phyloP scores from a whole-genome alignment of 352 stramenopile species.

The Phytophthora podocarpi region DNA sequence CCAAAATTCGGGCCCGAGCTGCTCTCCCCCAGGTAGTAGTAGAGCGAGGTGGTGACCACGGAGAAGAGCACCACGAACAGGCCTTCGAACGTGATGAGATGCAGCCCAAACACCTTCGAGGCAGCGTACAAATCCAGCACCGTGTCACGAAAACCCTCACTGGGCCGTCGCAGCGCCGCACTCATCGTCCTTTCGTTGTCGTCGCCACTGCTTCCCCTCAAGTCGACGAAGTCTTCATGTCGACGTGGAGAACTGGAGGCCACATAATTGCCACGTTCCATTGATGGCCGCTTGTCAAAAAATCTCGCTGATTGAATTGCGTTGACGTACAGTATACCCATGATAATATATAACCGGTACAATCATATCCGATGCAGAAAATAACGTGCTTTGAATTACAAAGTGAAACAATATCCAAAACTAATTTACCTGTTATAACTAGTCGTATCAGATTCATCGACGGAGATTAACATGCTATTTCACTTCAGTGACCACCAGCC shows the following conservation, averaged over 20 bases:
- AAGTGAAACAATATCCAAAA: too few species aligned
- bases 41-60: slow-evolving; percentile 61
- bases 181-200: slow-evolving; percentile 16
- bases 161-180: slow-evolving; percentile 33
- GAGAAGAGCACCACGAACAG: slow-evolving; percentile 73
- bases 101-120: slow-evolving; percentile 73
- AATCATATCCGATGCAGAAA: too few species aligned
- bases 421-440: too few species aligned
- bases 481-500: background rate
- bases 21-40: slow-evolving; percentile 66
- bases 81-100: slow-evolving; percentile 81
- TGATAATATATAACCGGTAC: too few species aligned
- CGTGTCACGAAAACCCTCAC: slow-evolving; percentile 60
- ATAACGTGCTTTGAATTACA: too few species aligned
- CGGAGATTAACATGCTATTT: too few species aligned
- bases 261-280: too few species aligned
- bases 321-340: too few species aligned
- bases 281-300: too few species aligned
- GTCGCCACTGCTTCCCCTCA: background rate
- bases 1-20: slow-evolving; percentile 51
- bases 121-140: slow-evolving; percentile 81
- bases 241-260: background rate
- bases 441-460: too few species aligned
- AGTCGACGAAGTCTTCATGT: background rate
- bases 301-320: too few species aligned